These are phyloP conservation scores for Takashimella koratensis DNA, from an alignment of 1,284 basidiomycete genomes.

Conservation along the genomic window DNA sequence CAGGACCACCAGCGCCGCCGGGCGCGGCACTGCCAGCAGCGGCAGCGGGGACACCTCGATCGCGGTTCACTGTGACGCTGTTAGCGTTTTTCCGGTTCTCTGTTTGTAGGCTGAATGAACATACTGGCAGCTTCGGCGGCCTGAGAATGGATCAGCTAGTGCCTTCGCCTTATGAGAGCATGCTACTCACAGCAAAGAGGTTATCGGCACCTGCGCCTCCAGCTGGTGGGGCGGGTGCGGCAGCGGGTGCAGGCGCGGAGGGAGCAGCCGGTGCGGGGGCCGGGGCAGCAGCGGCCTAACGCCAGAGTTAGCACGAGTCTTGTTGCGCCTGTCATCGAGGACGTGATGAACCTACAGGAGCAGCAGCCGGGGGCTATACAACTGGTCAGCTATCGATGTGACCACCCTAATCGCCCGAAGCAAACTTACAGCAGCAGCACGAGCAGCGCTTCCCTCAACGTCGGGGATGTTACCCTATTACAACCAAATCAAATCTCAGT, in stretches of 20 bases:
- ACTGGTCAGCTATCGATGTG: too few relatives aligned
- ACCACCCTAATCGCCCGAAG: too few relatives aligned
- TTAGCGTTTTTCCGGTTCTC: too few relatives aligned
- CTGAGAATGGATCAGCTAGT: constrained; percentile 7
- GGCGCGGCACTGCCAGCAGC: constrained; percentile 22
- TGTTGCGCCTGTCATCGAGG: too few relatives aligned
- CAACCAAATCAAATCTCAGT: too few relatives aligned
- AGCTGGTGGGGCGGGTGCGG: constrained; percentile 47
- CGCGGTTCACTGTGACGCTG: constrained; percentile 47
- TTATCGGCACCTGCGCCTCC: constrained; percentile 48
- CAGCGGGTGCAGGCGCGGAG: constrained; percentile 41
- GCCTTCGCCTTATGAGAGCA: neutral
- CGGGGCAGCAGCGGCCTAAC: constrained; percentile 43
- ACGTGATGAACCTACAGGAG: constrained; percentile 21
- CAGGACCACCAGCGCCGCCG: constrained; percentile 26
- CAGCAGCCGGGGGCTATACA: constrained; percentile 45
- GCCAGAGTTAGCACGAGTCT: too few relatives aligned
- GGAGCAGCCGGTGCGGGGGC: constrained; percentile 43
- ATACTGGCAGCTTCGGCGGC: constrained; percentile 48
- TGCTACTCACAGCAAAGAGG: constrained; percentile 48
- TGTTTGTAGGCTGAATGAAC: too few relatives aligned
- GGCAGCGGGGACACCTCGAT: constrained; percentile 44
- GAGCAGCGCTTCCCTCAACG: constrained; percentile 43
- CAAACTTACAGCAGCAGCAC: constrained; percentile 54
- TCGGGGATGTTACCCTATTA: constrained; percentile 43